phyloP scores from a whole-genome alignment of 2,329 filamentous ascomycete genomes.

The Cytospora schulzeri region DNA sequence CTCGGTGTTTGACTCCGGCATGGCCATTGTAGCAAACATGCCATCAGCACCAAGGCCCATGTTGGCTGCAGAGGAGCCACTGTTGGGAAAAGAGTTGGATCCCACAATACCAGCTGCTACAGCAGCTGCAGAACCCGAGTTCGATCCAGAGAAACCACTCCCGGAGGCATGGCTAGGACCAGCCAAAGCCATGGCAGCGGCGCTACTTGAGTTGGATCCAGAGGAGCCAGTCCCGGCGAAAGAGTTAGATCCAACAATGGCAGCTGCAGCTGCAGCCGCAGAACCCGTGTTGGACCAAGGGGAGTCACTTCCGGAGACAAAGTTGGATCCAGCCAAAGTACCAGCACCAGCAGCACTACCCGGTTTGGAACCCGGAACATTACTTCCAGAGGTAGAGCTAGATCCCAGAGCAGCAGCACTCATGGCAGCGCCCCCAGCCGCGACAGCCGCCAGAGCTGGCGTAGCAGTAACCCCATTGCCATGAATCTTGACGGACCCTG shows the following conservation, averaged over 20 bases:
- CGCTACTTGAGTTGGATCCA: background rate
- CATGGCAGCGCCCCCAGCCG: background rate
- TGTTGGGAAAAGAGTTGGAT: background rate
- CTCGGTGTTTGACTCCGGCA: background rate
- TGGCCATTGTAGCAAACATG: background rate
- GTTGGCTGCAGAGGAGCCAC: background rate
- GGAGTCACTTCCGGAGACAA: too few relatives aligned
- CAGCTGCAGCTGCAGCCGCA: too few relatives aligned
- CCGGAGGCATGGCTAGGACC: background rate
- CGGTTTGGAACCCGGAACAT: background rate
- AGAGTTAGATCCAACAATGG: too few relatives aligned
- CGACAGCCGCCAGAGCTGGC: slow-evolving; percentile 25
- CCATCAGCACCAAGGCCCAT: background rate
- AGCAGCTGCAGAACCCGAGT: too few relatives aligned
- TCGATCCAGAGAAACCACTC: too few relatives aligned
- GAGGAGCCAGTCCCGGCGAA: too few relatives aligned
- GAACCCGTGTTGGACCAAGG: too few relatives aligned
- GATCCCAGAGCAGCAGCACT: background rate
- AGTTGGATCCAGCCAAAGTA: too few relatives aligned
- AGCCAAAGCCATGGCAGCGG: background rate
- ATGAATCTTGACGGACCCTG: slow-evolving; percentile 35
- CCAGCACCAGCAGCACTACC: too few relatives aligned
- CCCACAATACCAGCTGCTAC: background rate
- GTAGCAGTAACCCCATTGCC: slow-evolving; percentile 43
- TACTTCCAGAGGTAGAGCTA: background rate